Base-by-base conservation (phyloP, 2,329 filamentous ascomycete species). In the Hawksworthiomyces lignivorus region DNA sequence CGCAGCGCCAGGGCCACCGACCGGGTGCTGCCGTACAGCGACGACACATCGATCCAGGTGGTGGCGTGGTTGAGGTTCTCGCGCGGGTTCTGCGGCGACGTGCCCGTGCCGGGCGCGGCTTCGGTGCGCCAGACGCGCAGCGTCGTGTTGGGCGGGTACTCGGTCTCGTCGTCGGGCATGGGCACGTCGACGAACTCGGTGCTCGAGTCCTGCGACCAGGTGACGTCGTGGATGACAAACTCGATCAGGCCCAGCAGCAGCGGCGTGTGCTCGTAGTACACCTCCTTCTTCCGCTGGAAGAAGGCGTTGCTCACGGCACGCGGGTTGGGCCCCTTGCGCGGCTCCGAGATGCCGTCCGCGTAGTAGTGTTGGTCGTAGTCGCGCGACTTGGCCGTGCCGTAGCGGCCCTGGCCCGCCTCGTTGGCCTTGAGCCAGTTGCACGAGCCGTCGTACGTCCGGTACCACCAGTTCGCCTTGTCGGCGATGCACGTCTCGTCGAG, bases 251-350 rank as follows among this genome's bases (percentile, higher is more conserved):
- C 46, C 7, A 48, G 34, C 6, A 48, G 46, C 32, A 48, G 37
- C 12, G 46, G 44, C 9, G 46, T 48, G 35, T 48, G 46, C 34
- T 48, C 46, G 27, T 41, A 48, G 38, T 48, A 46, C 19, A 48
- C 12, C 7, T 41, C 39, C 24, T 37, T n/a, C 12, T 48, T 46
- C 21, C 46, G 43, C 26, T 39, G 33, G 40, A 48, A 48, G 15
- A 48, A 48, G 12, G 46, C 46, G 32, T 48, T 48, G 44, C 46
- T 48, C 18, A 48, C 46, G 26, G 46, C 46, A 12, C 46, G 46
- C 20, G 46, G 33, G 31, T 48, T 48, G 19, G 46, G 46, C 1
- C 46, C 46, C 8, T 35, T 28, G n/a, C 46, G 40, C n/a, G 46
- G 46, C 24, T 36, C 8, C 18, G 39, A 35, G 31, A 48, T 38